Percentiles rank a stretch among this genome's conserved stretches.
Conservation (phyloP, 2,329 filamentous ascomycete species). For the Leptographium radiaticola region DNA sequence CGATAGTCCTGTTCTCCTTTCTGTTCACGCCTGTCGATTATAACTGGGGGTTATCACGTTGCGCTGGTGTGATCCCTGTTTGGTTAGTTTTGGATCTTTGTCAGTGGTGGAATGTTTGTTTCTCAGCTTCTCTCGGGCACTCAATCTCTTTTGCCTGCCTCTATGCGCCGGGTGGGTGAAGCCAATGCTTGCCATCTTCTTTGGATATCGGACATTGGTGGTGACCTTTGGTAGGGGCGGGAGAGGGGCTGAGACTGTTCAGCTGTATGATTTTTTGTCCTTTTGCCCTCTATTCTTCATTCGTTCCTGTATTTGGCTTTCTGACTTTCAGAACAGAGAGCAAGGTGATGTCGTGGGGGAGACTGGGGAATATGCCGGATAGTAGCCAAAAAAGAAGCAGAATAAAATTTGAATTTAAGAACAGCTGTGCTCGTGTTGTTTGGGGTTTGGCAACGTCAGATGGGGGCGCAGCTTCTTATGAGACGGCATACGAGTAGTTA, state of each 20-base stretch:
- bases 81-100: neutral
- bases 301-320: neutral
- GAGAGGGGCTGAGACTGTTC: neutral
- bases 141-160: neutral
- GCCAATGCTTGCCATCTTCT: neutral
- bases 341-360: neutral
- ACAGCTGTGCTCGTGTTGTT: too few species aligned
- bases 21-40: neutral
- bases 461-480: too few species aligned
- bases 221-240: neutral
- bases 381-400: neutral
- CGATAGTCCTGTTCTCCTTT: neutral
- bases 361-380: neutral
- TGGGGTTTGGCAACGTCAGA: too few species aligned
- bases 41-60: neutral
- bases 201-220: neutral
- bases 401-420: neutral
- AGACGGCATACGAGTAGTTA: too few species aligned
- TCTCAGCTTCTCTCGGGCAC: neutral
- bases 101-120: neutral
- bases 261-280: neutral
- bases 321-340: neutral
- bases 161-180: too few species aligned
- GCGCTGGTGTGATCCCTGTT: neutral
- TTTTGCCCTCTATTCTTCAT: neutral